A percentile compares a stretch with the other conserved stretches of the same genome.
These are phyloP conservation scores for Sonneratia caseolaris DNA, from an alignment of 345 rosid species.

Conservation along the genomic window DNA sequence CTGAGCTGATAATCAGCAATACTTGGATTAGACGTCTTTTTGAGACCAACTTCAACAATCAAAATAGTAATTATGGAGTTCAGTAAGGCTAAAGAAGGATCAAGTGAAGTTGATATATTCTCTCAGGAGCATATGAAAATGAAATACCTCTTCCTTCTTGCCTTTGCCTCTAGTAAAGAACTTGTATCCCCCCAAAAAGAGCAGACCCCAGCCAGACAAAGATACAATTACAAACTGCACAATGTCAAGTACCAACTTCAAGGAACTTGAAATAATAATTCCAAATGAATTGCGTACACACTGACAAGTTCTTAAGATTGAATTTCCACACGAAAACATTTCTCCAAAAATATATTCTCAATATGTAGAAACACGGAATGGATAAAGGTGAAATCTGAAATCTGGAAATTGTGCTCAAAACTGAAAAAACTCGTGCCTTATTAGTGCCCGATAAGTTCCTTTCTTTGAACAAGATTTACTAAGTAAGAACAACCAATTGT, in stretches of 20 bases:
- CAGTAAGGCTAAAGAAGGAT: background rate
- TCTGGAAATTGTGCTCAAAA: background rate
- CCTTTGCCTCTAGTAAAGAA: slow-evolving; percentile 32
- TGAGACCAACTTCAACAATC: no score
- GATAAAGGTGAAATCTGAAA: background rate
- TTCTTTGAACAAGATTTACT: background rate
- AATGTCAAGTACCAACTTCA: slow-evolving; percentile 1
- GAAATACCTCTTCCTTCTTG: slow-evolving; percentile 44
- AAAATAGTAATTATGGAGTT: no score
- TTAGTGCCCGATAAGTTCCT: background rate
- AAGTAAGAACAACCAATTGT: background rate
- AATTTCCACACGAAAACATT: background rate
- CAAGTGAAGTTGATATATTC: background rate
- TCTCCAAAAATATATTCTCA: background rate
- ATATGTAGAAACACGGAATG: background rate
- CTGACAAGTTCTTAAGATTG: background rate
- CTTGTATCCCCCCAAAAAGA: slow-evolving; percentile 46
- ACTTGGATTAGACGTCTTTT: background rate
- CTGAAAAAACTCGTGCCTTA: background rate
- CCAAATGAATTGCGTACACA: background rate
- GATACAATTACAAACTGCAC: slow-evolving; percentile 63
- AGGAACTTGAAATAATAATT: background rate
- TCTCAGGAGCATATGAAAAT: background rate
- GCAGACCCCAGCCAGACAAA: slow-evolving; percentile 51
- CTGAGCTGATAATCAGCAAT: background rate